Percentiles rank a stretch among this genome's conserved stretches.
phyloP scores from a whole-genome alignment of 2,329 filamentous ascomycete genomes.

The Pyrenophora teres region DNA sequence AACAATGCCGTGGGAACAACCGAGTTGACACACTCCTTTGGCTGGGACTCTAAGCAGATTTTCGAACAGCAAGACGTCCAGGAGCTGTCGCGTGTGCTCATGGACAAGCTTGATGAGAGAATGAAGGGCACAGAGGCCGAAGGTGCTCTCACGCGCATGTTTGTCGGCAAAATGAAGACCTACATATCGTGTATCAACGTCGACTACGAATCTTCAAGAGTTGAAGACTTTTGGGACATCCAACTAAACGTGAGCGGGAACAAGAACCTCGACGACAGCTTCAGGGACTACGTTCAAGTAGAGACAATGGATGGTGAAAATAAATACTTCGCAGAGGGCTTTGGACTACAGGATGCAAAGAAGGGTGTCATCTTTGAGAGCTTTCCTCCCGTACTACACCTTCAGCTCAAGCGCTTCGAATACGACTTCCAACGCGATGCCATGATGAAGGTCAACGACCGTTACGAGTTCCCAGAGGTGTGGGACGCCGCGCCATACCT shows the following conservation, averaged over 20 bases:
- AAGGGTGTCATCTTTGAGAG: constrained; percentile 97
- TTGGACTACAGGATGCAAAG: constrained; percentile 92
- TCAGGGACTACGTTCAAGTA: constrained; percentile 93
- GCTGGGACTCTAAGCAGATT: constrained; percentile 96
- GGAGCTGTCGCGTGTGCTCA: constrained; percentile 92
- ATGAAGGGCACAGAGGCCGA: constrained; percentile 97
- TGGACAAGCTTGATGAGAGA: constrained; percentile 94
- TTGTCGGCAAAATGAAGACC: constrained; percentile 97
- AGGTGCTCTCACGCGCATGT: constrained; percentile 85
- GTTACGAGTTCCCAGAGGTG: constrained; percentile 84
- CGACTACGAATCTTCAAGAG: constrained; percentile 91
- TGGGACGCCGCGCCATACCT: constrained; percentile 88
- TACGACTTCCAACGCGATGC: constrained; percentile 95
- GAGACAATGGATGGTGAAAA: constrained; percentile 98
- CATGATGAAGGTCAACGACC: constrained; percentile 98
- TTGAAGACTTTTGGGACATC: constrained; percentile 99
- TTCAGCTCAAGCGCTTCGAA: constrained; percentile 96
- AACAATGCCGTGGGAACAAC: constrained; percentile 83
- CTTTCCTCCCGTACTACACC: constrained; percentile 90
- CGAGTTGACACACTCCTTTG: constrained; percentile 94
- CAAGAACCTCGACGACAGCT: constrained; percentile 90
- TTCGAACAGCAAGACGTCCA: constrained; percentile 99
- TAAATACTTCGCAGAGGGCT: constrained; percentile 92
- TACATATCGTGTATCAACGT: constrained; percentile 99
- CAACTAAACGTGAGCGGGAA: constrained; percentile 96